Evolutionary conservation across 2,329 filamentous ascomycete genomes (phyloP).

Genomic region (Cladorrhinum sp.): DNA sequence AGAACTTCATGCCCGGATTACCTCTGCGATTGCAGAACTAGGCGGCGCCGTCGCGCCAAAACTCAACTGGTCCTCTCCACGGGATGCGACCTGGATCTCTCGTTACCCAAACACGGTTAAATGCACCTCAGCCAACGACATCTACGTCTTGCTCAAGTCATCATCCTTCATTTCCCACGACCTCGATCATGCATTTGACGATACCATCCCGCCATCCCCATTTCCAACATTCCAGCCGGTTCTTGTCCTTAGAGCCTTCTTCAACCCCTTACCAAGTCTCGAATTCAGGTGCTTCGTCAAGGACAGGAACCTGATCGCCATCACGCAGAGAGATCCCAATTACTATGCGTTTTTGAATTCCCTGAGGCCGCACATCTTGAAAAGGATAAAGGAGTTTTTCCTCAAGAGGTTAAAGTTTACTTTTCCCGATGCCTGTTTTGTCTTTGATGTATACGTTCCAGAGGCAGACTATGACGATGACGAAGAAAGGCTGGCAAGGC

Average conservation of each 20-base stretch:
- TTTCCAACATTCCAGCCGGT: conserved; percentile 63
- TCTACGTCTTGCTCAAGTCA: conserved; percentile 91
- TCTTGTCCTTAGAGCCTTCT: conserved; percentile 82
- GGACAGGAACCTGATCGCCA: conserved; percentile 71
- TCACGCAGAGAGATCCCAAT: conserved; percentile 87
- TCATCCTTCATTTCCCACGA: conserved; percentile 95
- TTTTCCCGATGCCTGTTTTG: conserved; percentile 81
- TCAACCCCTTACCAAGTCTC: conserved; percentile 82
- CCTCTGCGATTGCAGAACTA: conserved; percentile 72
- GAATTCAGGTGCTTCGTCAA: conserved; percentile 97
- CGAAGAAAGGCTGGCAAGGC: conserved; percentile 55
- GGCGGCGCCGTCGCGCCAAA: conserved; percentile 88
- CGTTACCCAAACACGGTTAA: conserved; percentile 84
- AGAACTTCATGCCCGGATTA: conserved; percentile 74
- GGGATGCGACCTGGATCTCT: conserved; percentile 92
- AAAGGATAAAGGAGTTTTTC: conserved; percentile 75
- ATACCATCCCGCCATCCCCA: conserved; percentile 49
- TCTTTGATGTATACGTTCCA: conserved; percentile 91
- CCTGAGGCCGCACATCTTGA: conserved; percentile 63
- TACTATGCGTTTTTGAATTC: conserved; percentile 76
- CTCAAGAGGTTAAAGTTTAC: conserved; percentile 65
- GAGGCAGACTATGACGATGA: conserved; percentile 46
- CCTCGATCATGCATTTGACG: conserved; percentile 88
- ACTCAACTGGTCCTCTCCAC: conserved; percentile 95
- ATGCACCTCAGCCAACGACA: conserved; percentile 82